A percentile compares a stretch with the other conserved stretches of the same genome.
phyloP scores from a whole-genome alignment of 768 basidiomycete species.

The Cystoderma amianthinum region DNA sequence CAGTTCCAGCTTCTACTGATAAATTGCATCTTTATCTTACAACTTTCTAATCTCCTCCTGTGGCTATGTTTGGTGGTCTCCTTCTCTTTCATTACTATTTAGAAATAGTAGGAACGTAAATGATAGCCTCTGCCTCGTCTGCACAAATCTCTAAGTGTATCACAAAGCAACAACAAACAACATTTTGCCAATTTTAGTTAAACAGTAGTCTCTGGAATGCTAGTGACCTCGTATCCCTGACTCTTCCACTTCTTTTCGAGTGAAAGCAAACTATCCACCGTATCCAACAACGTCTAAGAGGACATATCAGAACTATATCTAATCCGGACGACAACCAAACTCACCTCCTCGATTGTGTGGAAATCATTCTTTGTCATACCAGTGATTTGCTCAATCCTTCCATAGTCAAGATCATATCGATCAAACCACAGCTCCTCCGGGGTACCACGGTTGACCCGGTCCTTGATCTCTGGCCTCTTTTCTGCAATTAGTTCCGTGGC shows the following conservation, averaged over 20 bases:
- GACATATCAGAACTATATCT: background rate
- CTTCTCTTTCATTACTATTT: no score
- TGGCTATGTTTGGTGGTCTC: background rate
- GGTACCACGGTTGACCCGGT: constrained; percentile 13
- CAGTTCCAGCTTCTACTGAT: background rate
- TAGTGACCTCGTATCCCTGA: constrained; percentile 7
- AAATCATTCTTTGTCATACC: constrained; percentile 25
- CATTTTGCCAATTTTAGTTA: no score
- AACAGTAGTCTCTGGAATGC: background rate
- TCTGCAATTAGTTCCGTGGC: constrained; percentile 16
- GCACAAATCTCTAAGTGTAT: no score
- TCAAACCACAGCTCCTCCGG: constrained; percentile 12
- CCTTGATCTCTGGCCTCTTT: constrained; percentile 20
- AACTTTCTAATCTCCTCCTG: background rate
- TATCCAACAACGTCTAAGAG: constrained; percentile 20
- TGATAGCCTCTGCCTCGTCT: no score
- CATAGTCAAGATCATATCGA: constrained; percentile 19
- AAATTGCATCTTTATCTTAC: background rate
- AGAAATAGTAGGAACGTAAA: no score
- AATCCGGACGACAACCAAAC: no score
- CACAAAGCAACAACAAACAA: no score
- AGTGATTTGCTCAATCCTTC: constrained; percentile 20
- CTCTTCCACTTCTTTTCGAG: constrained; percentile 16
- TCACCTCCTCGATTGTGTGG: constrained; percentile 14
- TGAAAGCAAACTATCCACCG: constrained; percentile 17